A percentile compares a stretch with the other conserved stretches of the same genome.
phyloP scores from a whole-genome alignment of 352 stramenopile species.

The Phytophthora rubi region DNA sequence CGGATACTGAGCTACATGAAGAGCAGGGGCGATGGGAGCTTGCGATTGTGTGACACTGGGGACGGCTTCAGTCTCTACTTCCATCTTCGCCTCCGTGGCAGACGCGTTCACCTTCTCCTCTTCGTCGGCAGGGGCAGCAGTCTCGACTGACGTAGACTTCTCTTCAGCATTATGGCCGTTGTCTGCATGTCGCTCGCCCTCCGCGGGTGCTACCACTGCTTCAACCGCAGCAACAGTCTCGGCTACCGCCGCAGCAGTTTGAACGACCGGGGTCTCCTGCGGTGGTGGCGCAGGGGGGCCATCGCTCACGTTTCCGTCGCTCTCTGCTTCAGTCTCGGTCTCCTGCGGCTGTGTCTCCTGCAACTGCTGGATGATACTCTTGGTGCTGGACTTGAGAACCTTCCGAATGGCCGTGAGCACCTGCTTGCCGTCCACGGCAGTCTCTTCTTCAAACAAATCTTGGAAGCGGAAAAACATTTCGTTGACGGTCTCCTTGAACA shows the following conservation, averaged over 20 bases:
- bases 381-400: conserved; percentile 81
- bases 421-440: conserved; percentile 66
- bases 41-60: conserved; percentile 3
- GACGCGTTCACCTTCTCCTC: conserved; percentile 11
- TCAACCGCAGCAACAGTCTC: conserved; percentile 21
- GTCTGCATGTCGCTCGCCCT: conserved; percentile 13
- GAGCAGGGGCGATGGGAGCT: conserved; percentile 4
- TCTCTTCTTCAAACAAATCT: conserved; percentile 78
- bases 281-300: conserved; percentile 44
- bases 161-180: conserved; percentile 19
- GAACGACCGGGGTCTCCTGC: conserved; percentile 11
- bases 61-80: conserved; percentile 9
- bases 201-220: neutral
- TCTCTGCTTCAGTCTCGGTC: conserved; percentile 32
- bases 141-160: conserved; percentile 8
- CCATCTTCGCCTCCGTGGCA: conserved; percentile 5
- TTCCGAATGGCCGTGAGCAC: conserved; percentile 78
- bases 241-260: conserved; percentile 11
- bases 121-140: conserved; percentile 1
- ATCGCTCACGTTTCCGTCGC: conserved; percentile 43
- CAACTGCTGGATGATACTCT: conserved; percentile 65
- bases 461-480: conserved; percentile 88
- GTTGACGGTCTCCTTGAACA: conserved; percentile 84
- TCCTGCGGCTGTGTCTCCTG: conserved; percentile 38
- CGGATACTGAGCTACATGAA: conserved; percentile 28